Conservation (phyloP, 495 filamentous ascomycete genomes). For the Talaromyces adpressus region DNA sequence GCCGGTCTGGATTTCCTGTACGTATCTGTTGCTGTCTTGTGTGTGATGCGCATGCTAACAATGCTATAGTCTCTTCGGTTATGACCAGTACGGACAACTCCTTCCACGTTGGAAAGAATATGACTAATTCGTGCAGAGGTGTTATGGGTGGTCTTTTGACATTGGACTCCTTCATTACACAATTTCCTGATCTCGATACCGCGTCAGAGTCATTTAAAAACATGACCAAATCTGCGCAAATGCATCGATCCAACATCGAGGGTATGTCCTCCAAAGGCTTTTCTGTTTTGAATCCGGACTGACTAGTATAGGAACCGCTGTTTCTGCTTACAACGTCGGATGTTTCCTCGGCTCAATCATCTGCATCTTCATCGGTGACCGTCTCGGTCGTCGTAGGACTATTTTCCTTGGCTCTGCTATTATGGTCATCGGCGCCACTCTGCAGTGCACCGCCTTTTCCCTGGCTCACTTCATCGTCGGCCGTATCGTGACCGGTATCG, state of each 20-base stretch:
- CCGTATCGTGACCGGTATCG: slow-evolving; percentile 60
- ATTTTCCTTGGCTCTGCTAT: slow-evolving; percentile 66
- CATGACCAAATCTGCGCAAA: slow-evolving; percentile 21
- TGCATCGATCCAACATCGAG: slow-evolving; percentile 47
- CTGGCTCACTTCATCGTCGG: slow-evolving; percentile 60
- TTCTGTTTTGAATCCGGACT: not conserved
- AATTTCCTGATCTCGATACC: slow-evolving; percentile 52
- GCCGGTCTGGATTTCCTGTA: slow-evolving; percentile 63
- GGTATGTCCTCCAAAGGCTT: slow-evolving; percentile 23
- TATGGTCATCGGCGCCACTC: slow-evolving; percentile 59
- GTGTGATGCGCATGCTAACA: slow-evolving; percentile 4
- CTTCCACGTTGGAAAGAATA: not conserved
- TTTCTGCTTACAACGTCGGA: slow-evolving; percentile 66
- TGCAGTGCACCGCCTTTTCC: slow-evolving; percentile 54
- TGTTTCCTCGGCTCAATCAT: slow-evolving; percentile 66
- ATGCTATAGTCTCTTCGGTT: slow-evolving; percentile 24
- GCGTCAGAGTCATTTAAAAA: slow-evolving; percentile 18
- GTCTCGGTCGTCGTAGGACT: slow-evolving; percentile 60
- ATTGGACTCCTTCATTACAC: slow-evolving; percentile 42
- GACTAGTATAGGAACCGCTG: slow-evolving; percentile 38
- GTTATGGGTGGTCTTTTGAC: slow-evolving; percentile 56
- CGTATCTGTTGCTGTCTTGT: slow-evolving; percentile 1
- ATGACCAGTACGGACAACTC: slow-evolving; percentile 22
- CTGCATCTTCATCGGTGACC: slow-evolving; percentile 65
- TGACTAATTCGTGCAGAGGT: slow-evolving; percentile 28